phyloP scores from a whole-genome alignment of 495 filamentous ascomycete species.

The Neurospora hispaniola region DNA sequence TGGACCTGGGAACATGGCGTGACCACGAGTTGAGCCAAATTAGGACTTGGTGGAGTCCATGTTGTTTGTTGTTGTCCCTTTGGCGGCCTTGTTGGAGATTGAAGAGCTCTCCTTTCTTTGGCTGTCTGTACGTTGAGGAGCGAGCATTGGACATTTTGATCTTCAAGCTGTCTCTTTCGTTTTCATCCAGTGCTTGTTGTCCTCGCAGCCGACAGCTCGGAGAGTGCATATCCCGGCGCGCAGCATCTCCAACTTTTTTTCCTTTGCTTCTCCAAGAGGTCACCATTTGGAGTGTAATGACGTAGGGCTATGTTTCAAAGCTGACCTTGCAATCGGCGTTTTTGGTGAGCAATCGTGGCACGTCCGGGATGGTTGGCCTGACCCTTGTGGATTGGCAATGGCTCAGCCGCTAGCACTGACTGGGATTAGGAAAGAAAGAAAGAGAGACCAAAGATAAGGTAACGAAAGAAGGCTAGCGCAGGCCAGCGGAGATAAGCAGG shows the following conservation, averaged over 20 bases:
- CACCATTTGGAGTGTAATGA: background rate
- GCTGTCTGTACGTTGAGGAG: background rate
- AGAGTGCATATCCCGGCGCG: too few species aligned
- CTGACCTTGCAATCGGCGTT: background rate
- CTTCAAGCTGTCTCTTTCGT: background rate
- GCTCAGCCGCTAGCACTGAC: background rate
- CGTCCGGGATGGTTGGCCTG: background rate
- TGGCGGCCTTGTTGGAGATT: background rate
- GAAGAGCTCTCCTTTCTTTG: background rate
- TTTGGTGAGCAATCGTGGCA: background rate
- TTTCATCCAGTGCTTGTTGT: background rate
- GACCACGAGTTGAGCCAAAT: background rate
- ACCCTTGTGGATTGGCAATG: background rate
- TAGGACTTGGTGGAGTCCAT: background rate
- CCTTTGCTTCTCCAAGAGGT: background rate
- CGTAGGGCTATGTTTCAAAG: background rate
- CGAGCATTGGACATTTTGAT: background rate
- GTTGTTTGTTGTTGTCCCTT: background rate
- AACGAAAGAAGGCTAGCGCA: background rate
- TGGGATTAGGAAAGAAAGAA: background rate
- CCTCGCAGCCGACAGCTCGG: background rate
- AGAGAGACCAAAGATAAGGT: background rate
- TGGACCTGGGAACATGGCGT: background rate
- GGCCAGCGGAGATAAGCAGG: background rate
- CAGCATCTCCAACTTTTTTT: background rate